Evolutionary conservation across 2,329 filamentous ascomycete species (phyloP).

Genomic region (Raffaelea ambrosiae): DNA sequence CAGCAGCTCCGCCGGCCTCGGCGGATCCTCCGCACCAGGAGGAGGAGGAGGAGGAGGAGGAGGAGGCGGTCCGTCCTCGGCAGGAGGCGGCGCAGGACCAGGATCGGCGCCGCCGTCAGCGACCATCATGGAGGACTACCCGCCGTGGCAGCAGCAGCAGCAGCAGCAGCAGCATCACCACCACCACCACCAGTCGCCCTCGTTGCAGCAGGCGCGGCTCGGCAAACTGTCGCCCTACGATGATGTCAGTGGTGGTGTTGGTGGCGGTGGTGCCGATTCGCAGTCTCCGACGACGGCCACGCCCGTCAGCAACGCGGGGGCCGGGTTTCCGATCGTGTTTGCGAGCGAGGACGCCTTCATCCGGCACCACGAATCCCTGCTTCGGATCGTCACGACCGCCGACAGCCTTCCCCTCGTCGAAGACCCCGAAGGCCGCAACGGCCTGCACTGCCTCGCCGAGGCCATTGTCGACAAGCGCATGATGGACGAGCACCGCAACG

Average conservation of each 20-base stretch:
- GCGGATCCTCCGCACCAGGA: too few species aligned
- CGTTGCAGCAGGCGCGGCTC: too few species aligned
- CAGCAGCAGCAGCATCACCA: background rate
- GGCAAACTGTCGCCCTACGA: too few species aligned
- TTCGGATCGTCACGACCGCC: conserved; percentile 27
- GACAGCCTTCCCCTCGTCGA: conserved; percentile 24
- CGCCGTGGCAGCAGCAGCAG: background rate
- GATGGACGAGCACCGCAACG: conserved; percentile 24
- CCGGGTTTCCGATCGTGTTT: conserved; percentile 6
- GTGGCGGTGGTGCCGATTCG: background rate
- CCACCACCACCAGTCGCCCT: background rate
- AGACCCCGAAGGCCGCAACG: conserved; percentile 43
- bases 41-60: too few species aligned
- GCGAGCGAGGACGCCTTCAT: conserved; percentile 16
- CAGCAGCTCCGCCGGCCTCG: background rate
- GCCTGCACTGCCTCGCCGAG: conserved; percentile 49
- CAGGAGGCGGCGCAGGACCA: too few species aligned
- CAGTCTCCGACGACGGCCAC: conserved; percentile 1
- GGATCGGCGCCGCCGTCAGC: too few species aligned
- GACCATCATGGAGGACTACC: too few species aligned
- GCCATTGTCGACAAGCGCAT: conserved; percentile 35
- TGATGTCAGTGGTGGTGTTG: too few species aligned
- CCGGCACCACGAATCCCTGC: conserved; percentile 25
- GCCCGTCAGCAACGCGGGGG: conserved; percentile 7
- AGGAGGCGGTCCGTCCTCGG: too few species aligned